Percentiles rank a stretch among this genome's conserved stretches.
Evolutionary conservation across 345 rosid genomes (phyloP).

Genomic region (Boechera retrofracta): DNA sequence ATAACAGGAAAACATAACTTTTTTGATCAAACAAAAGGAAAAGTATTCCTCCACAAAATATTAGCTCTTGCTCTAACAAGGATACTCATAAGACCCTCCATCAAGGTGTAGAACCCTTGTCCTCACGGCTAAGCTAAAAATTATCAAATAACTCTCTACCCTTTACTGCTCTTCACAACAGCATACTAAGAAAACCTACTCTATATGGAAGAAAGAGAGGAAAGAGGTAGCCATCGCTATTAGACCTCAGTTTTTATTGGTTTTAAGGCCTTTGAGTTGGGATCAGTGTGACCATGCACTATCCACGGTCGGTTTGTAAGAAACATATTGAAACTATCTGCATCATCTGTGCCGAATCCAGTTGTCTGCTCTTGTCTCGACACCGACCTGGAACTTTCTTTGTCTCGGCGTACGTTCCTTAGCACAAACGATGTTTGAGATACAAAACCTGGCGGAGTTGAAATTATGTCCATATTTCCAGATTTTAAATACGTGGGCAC

Average conservation of each 20-base stretch:
- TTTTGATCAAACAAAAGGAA: neutral
- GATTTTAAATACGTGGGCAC: neutral
- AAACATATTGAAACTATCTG: constrained; percentile 14
- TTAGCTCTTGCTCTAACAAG: neutral
- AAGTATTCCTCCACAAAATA: neutral
- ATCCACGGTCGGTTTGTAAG: constrained; percentile 42
- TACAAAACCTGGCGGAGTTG: constrained; percentile 41
- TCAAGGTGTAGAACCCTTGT: neutral
- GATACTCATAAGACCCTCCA: constrained; percentile 2
- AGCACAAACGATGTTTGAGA: constrained; percentile 36
- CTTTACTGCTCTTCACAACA: constrained; percentile 11
- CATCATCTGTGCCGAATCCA: constrained; percentile 15
- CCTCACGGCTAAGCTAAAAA: neutral
- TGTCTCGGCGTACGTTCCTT: constrained; percentile 27
- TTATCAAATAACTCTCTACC: neutral
- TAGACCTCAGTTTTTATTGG: constrained; percentile 20
- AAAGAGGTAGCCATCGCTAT: constrained; percentile 22
- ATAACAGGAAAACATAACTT: neutral
- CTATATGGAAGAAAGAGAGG: constrained; percentile 3
- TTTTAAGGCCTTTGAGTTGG: constrained; percentile 29
- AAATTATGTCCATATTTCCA: constrained; percentile 28
- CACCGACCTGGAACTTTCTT: constrained; percentile 19
- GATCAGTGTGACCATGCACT: constrained; percentile 32
- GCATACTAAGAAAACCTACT: constrained; percentile 8
- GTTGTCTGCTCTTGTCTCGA: constrained; percentile 26